Evolutionary conservation across 805 yeast species (phyloP).

Genomic region (Starmera dryadoides): DNA sequence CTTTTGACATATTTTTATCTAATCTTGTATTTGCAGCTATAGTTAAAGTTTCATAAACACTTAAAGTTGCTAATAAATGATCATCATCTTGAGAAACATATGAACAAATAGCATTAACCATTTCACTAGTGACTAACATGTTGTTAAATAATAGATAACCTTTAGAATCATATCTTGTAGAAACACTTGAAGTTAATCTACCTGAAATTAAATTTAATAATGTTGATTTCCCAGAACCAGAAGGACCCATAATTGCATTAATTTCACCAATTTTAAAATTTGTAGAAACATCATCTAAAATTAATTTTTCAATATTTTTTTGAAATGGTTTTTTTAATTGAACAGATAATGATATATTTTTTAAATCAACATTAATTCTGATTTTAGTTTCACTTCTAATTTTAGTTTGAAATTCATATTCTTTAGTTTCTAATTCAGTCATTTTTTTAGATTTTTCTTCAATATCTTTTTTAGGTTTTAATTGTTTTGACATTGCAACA

Average conservation of each 20-base stretch:
- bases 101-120: slow-evolving; percentile 48
- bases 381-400: not conserved
- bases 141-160: slow-evolving; percentile 43
- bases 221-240: slow-evolving; percentile 75
- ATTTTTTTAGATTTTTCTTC: not conserved
- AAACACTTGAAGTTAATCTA: slow-evolving; percentile 34
- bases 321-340: not conserved
- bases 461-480: slow-evolving; percentile 4
- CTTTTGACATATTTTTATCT: slow-evolving; percentile 30
- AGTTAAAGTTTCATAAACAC: slow-evolving; percentile 70
- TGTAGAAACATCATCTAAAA: slow-evolving; percentile 14
- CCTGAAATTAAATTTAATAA: slow-evolving; percentile 57
- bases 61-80: slow-evolving; percentile 59
- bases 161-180: slow-evolving; percentile 19
- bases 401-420: not conserved
- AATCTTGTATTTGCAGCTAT: slow-evolving; percentile 68
- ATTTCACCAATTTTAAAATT: slow-evolving; percentile 31
- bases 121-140: slow-evolving; percentile 24
- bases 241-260: slow-evolving; percentile 77
- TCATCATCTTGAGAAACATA: slow-evolving; percentile 83
- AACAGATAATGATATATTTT: not conserved
- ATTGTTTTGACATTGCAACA: slow-evolving; percentile 16
- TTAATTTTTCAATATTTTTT: slow-evolving; percentile 2
- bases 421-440: not conserved
- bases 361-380: not conserved